Conservation (phyloP, 768 basidiomycete species). For the Tulasnella sp. region DNA sequence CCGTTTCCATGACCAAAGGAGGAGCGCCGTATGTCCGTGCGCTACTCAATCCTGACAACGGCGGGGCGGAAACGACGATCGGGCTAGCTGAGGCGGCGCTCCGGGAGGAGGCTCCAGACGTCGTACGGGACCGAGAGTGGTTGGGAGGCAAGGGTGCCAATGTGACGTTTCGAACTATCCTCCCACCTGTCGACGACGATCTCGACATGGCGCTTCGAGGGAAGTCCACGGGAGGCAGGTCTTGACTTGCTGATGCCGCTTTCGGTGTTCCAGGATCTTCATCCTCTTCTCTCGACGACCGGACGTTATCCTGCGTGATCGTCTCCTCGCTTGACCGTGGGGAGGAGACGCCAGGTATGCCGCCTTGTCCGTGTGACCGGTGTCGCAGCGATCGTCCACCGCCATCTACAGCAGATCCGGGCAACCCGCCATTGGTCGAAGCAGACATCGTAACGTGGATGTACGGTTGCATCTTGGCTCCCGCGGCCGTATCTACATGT, state of each 20-base stretch:
- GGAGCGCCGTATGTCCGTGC: background rate
- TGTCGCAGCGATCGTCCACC: background rate
- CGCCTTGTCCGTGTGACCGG: background rate
- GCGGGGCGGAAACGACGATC: background rate
- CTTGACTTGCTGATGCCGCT: background rate
- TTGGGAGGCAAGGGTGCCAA: background rate
- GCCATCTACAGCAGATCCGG: too few relatives aligned
- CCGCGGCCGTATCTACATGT: background rate
- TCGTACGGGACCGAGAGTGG: background rate
- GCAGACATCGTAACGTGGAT: background rate
- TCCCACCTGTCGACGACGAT: background rate
- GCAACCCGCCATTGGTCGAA: too few relatives aligned
- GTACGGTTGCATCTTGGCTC: conserved; percentile 1
- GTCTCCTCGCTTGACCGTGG: conserved; percentile 26
- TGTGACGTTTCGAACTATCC: conserved; percentile 16
- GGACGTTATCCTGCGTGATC: conserved; percentile 18
- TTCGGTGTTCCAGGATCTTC: background rate
- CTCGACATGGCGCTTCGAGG: background rate
- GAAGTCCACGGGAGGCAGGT: background rate
- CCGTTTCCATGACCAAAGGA: background rate
- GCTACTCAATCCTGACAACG: background rate
- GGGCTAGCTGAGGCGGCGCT: background rate
- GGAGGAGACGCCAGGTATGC: background rate
- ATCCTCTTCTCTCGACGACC: background rate
- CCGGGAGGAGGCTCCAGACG: background rate